Conservation (phyloP, 73 alveolate species). For the Paramecium sonneborni region DNA sequence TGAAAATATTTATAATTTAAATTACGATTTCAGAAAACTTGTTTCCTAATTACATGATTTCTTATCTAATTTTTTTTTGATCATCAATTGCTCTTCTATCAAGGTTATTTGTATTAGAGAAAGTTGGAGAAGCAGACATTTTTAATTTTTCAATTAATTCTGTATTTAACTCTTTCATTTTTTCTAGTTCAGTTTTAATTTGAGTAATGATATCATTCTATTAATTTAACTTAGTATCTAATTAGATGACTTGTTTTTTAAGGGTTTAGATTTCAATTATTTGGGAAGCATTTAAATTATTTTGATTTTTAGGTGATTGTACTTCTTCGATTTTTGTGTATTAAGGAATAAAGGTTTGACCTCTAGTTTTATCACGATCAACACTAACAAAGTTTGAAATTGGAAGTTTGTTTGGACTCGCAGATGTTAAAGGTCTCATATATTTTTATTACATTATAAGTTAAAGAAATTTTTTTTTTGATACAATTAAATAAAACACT, state of each 20-base stretch:
- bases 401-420: not conserved
- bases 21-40: not conserved
- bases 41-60: not conserved
- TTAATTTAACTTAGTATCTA: not conserved
- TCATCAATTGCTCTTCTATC: not conserved
- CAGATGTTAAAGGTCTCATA: not conserved
- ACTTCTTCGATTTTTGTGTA: not conserved
- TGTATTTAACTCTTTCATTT: not conserved
- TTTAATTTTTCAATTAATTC: slow-evolving; percentile 2
- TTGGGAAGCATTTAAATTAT: not conserved
- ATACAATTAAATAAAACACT: not conserved
- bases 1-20: not conserved
- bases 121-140: not conserved
- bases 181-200: not conserved
- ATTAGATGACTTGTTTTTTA: not conserved
- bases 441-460: not conserved
- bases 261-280: not conserved
- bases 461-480: not conserved
- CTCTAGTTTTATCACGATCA: not conserved
- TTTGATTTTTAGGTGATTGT: not conserved
- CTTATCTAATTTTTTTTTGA: not conserved
- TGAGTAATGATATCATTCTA: not conserved
- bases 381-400: not conserved
- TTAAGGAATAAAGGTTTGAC: not conserved
- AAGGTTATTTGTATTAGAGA: not conserved